A percentile compares a stretch with the other conserved stretches of the same genome.
Conservation (phyloP, 805 yeast species). For the Starmerella ratchasimensis region DNA sequence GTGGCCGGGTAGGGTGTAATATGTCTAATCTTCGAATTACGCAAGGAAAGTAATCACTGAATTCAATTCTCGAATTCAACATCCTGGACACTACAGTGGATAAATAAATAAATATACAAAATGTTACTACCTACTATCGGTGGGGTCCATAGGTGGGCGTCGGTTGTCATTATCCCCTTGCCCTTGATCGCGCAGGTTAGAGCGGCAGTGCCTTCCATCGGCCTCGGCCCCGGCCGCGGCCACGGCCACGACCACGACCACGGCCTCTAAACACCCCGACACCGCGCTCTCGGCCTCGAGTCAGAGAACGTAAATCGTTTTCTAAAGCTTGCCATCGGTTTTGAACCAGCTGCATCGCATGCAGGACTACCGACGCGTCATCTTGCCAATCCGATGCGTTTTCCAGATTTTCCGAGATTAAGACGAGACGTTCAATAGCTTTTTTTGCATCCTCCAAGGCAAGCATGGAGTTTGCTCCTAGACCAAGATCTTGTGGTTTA, state of each 20-base stretch:
- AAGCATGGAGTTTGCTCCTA: constrained; percentile 5
- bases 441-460: constrained; percentile 4
- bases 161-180: no score
- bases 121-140: no score
- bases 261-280: constrained; percentile 5
- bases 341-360: constrained; percentile 14
- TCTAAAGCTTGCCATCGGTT: constrained; percentile 15
- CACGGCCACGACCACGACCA: constrained; percentile 17
- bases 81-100: no score
- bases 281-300: constrained; percentile 6
- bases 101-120: no score
- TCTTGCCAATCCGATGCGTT: constrained; percentile 13
- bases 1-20: no score
- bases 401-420: constrained; percentile 10
- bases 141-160: no score
- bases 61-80: no score
- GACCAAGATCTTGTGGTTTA: constrained; percentile 2
- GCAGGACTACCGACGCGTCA: constrained; percentile 8
- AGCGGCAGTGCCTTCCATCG: constrained; percentile 8
- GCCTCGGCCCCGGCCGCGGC: constrained; percentile 19
- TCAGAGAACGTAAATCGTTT: constrained; percentile 8
- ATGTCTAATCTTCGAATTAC: no score
- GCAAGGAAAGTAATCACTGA: no score
- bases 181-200: no score
- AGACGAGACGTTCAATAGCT: constrained; percentile 10